Evolutionary conservation across 495 filamentous ascomycete genomes (phyloP).

Genomic region (Gamarada debralockiae): DNA sequence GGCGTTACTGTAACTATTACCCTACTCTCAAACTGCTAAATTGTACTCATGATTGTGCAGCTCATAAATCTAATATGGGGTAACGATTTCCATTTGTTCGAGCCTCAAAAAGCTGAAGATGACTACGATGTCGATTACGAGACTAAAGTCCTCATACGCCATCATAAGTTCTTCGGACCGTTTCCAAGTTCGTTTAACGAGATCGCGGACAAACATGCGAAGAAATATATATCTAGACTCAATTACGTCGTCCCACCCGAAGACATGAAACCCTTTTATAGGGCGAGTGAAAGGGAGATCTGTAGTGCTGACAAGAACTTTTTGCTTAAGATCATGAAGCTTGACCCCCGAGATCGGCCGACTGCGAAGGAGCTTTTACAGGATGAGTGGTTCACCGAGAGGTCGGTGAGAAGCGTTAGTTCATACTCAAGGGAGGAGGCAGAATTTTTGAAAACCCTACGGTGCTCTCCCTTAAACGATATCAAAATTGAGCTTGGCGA

Average conservation of each 20-base stretch:
- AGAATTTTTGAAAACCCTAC: too few species aligned
- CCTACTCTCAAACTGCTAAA: constrained; percentile 23
- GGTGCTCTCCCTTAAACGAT: too few species aligned
- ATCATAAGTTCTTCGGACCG: constrained; percentile 17
- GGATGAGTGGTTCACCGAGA: constrained; percentile 22
- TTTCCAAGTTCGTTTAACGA: constrained; percentile 13
- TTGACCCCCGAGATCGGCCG: constrained; percentile 32
- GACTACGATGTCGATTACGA: constrained; percentile 15
- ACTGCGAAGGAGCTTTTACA: constrained; percentile 25
- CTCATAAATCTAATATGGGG: constrained; percentile 28
- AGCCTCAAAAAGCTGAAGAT: constrained; percentile 17
- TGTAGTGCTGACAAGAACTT: constrained; percentile 30
- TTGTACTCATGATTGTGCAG: constrained; percentile 32
- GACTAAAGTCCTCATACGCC: constrained; percentile 13
- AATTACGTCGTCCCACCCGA: too few species aligned
- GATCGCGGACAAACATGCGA: constrained; percentile 15
- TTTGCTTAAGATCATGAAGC: constrained; percentile 31
- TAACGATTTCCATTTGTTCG: constrained; percentile 17
- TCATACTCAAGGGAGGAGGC: too few species aligned
- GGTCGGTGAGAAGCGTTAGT: too few species aligned
- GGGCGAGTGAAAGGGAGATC: constrained; percentile 18
- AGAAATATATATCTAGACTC: too few species aligned
- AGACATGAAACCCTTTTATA: constrained; percentile 15
- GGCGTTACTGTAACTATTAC: constrained; percentile 11
- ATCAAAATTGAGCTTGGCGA: too few species aligned